phyloP scores from a whole-genome alignment of 306 rosid species.

The Lathyrus oleraceus region DNA sequence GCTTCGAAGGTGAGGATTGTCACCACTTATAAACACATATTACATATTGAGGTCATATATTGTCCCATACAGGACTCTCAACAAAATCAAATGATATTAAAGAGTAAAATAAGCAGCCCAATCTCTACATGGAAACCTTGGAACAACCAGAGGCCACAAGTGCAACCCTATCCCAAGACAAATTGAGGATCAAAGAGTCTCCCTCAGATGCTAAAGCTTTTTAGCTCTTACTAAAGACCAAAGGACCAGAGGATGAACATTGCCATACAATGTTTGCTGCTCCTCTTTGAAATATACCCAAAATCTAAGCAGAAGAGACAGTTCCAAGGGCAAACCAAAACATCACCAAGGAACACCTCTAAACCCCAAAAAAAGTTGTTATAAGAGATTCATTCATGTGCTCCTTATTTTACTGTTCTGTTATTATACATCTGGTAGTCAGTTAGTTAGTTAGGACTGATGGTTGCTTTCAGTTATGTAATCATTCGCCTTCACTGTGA shows the following conservation, averaged over 20 bases:
- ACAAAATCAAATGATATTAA: neutral
- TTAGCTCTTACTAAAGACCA: neutral
- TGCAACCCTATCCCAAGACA: slow-evolving; percentile 19
- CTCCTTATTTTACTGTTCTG: neutral
- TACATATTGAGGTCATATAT: too few species aligned
- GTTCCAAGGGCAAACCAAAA: slow-evolving; percentile 3
- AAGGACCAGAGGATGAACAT: neutral
- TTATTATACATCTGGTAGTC: neutral
- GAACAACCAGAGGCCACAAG: neutral
- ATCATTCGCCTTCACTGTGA: neutral
- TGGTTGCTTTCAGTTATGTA: neutral
- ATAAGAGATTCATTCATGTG: neutral
- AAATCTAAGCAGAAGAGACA: slow-evolving; percentile 17
- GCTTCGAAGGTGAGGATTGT: too few species aligned
- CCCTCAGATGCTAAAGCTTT: neutral
- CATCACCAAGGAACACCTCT: neutral
- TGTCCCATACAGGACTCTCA: too few species aligned
- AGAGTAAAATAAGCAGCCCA: neutral
- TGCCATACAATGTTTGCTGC: slow-evolving; percentile 11
- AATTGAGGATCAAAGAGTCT: neutral
- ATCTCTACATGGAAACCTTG: neutral
- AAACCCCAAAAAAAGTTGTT: neutral
- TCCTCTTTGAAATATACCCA: slow-evolving; percentile 20
- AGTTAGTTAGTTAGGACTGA: neutral
- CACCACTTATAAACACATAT: too few species aligned